Evolutionary conservation across 345 rosid genomes (phyloP).

Genomic region (Sonneratia alba): DNA sequence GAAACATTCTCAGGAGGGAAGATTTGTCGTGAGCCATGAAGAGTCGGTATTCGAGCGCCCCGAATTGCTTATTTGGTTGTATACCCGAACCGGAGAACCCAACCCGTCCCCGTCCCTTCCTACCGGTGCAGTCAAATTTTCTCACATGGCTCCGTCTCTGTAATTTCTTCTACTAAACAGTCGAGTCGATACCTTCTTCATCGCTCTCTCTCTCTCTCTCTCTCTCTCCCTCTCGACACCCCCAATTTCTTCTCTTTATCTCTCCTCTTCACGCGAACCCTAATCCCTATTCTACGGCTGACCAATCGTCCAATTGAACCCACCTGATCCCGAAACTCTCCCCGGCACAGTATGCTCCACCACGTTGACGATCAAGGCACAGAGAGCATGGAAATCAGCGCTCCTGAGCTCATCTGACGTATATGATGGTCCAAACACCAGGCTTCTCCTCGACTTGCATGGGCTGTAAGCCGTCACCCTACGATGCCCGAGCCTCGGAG

Average conservation of each 20-base stretch:
- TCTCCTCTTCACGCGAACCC: constrained; percentile 7
- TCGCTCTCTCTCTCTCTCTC: too few species aligned
- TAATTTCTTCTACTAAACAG: too few species aligned
- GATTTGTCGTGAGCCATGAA: too few species aligned
- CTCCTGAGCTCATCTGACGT: constrained; percentile 6
- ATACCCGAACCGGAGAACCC: too few species aligned
- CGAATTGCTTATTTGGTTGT: too few species aligned
- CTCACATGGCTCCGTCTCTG: too few species aligned
- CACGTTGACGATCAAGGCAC: neutral
- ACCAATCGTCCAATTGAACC: too few species aligned
- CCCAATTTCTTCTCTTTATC: neutral
- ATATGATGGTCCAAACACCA: constrained; percentile 40
- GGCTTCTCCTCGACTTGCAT: constrained; percentile 50
- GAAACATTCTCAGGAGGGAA: neutral
- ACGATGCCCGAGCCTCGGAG: constrained; percentile 92
- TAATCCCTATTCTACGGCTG: constrained; percentile 1
- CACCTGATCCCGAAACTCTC: neutral
- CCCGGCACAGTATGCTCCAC: neutral
- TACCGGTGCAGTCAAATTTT: too few species aligned
- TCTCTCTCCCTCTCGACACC: too few species aligned
- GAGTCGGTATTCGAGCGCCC: too few species aligned
- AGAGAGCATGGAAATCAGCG: constrained; percentile 3
- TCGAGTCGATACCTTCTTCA: too few species aligned
- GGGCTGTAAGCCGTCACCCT: constrained; percentile 36
- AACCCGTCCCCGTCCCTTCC: too few species aligned